A percentile compares a stretch with the other conserved stretches of the same genome.
These are phyloP conservation scores for Picea glauca DNA, from an alignment of 75 land plant genomes.

Conservation along the genomic window DNA sequence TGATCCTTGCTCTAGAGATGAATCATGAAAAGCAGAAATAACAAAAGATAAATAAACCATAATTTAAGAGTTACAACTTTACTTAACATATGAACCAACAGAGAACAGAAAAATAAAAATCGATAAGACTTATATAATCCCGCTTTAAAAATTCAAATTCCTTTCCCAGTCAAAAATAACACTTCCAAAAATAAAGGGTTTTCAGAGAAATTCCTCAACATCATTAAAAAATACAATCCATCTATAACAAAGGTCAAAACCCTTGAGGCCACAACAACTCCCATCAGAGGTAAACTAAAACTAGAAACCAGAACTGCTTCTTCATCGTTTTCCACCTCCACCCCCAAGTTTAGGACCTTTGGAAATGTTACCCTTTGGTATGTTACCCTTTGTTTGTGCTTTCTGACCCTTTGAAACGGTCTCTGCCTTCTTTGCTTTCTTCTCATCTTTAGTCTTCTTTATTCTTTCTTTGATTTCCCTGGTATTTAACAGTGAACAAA, in stretches of 20 bases:
- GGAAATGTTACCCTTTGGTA: constrained; percentile 43
- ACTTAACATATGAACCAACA: too few species aligned
- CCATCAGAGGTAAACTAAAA: not conserved
- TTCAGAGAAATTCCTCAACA: not conserved
- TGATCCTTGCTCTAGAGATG: too few species aligned
- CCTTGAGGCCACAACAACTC: not conserved
- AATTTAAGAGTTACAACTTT: too few species aligned
- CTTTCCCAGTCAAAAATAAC: too few species aligned
- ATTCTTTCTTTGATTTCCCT: constrained; percentile 85
- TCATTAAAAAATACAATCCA: not conserved
- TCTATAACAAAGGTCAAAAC: not conserved
- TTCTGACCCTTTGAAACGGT: constrained; percentile 48
- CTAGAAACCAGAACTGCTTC: not conserved
- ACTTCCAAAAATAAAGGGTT: not conserved
- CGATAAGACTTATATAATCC: too few species aligned
- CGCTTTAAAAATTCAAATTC: too few species aligned
- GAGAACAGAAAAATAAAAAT: too few species aligned
- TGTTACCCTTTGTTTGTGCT: constrained; percentile 30
- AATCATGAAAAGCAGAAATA: too few species aligned
- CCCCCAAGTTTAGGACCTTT: constrained; percentile 69
- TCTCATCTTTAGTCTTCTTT: constrained; percentile 84
- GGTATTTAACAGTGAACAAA: too few species aligned
- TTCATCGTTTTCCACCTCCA: constrained; percentile 68
- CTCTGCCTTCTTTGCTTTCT: constrained; percentile 84
- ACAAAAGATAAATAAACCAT: too few species aligned